Percentiles rank a stretch among this genome's conserved stretches.
phyloP scores from a whole-genome alignment of 2,329 filamentous ascomycete genomes.

The Stagonosporopsis tanaceti region DNA sequence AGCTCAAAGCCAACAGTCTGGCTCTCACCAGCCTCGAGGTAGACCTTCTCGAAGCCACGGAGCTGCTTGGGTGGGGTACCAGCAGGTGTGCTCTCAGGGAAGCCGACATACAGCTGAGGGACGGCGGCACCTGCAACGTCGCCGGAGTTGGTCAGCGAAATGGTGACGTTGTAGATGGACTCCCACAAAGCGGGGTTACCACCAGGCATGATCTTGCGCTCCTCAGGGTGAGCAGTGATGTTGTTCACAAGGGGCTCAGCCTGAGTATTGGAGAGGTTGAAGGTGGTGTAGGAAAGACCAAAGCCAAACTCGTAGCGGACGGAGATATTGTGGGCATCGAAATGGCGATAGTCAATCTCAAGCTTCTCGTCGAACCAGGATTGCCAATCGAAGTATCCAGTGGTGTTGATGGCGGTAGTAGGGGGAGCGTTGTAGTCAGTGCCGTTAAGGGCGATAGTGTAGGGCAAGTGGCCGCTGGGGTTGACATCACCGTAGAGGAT shows the following conservation, averaged over 20 bases:
- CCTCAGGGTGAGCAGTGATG: constrained; percentile 65
- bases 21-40: constrained; percentile 64
- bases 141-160: constrained; percentile 75
- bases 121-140: constrained; percentile 59
- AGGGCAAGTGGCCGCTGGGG: constrained; percentile 81
- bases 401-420: constrained; percentile 50
- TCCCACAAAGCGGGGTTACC: constrained; percentile 67
- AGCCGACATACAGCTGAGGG: constrained; percentile 65
- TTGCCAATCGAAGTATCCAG: constrained; percentile 55
- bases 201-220: constrained; percentile 53
- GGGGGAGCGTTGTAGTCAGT: constrained; percentile 68
- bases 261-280: constrained; percentile 72
- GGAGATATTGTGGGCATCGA: constrained; percentile 70
- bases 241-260: constrained; percentile 62
- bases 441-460: constrained; percentile 78
- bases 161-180: constrained; percentile 70
- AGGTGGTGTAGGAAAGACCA: constrained; percentile 78
- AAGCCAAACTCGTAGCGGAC: constrained; percentile 83
- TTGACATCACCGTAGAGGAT: constrained; percentile 77
- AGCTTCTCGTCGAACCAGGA: constrained; percentile 64
- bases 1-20: constrained; percentile 72
- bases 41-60: constrained; percentile 61
- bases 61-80: constrained; percentile 59
- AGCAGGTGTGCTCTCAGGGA: constrained; percentile 64
- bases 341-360: constrained; percentile 82